Base-by-base conservation (phyloP, 106 monocot genomes). In the Iris macrosiphon region DNA sequence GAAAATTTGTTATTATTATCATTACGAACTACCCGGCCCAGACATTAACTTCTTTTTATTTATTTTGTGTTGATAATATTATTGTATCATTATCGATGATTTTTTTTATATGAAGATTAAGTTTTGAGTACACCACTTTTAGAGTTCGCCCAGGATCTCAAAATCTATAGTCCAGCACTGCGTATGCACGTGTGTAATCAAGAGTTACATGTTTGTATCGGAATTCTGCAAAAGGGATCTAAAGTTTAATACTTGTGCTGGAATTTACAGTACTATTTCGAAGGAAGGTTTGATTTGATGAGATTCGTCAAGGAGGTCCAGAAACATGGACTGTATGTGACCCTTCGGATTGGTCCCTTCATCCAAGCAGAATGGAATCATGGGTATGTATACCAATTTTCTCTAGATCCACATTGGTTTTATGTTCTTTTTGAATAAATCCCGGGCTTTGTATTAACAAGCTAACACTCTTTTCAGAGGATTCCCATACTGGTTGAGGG, bases 361-460 rank as follows among this genome's bases (percentile, higher is more conserved):
- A 84, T 93, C 62, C 75, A 87, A 40, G 82, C 77, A 6, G 87
- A 87, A 74, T 93, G 92, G 92, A 86, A 78, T 44, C 67, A 74
- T 65, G 92, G 85, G 82, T 86, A 53, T 17, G 3, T 11, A 17
- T 7, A 4, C 3, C 21, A 26, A 16, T 18, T 63, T 27, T 24
- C 14, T 4, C 3, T 16, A 15, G n/a, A 2, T 7, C 15, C 48
- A 11, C 11, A 12, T 37, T 29, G 3, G 12, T 8, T n/a, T 13
- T 7, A 12, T n/a, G 24, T 17, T 37, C 23, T 4, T 65, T 41
- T 0, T 9, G 16, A 14, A 26, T 48, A 40, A 12, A 2, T 7
- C 6, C 8, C 42, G 6, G 0, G 28, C 23, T 14, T 7, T 43
- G 16, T 39, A 3, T 4, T 31, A 47, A 39, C 13, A 31, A 52